Conservation (phyloP, 2,329 filamentous ascomycete genomes). For the Chrysosporium queenslandicum region DNA sequence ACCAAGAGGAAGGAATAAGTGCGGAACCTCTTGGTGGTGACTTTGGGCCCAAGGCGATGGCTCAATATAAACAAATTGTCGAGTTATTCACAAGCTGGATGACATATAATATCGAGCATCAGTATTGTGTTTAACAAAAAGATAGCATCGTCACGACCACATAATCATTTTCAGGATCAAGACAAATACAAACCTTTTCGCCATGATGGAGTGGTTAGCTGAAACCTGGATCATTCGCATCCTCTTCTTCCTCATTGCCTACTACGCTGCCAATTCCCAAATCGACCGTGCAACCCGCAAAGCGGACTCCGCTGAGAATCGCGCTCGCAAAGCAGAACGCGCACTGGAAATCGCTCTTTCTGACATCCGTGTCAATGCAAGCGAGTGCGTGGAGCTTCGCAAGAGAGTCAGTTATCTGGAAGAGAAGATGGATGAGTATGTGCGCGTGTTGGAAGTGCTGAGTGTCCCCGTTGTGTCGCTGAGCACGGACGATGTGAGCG, state of each 20-base stretch:
- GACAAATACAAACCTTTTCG: not conserved
- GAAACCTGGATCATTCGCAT: slow-evolving; percentile 5
- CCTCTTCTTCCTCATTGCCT: slow-evolving; percentile 4
- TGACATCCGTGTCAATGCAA: slow-evolving; percentile 1
- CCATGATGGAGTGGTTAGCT: slow-evolving; percentile 6
- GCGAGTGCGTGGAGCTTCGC: slow-evolving; percentile 8
- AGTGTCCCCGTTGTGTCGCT: not conserved
- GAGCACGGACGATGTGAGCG: not conserved
- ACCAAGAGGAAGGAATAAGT: too few species aligned
- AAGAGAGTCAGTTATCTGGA: slow-evolving; percentile 9
- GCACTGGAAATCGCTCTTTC: not conserved
- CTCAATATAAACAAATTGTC: too few species aligned
- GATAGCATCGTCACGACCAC: not conserved
- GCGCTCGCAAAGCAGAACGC: not conserved
- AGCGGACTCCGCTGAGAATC: not conserved
- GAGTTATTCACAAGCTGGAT: too few species aligned
- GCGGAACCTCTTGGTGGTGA: too few species aligned
- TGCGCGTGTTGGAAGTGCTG: slow-evolving; percentile 2
- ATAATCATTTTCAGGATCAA: not conserved
- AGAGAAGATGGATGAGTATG: slow-evolving; percentile 12
- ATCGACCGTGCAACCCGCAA: slow-evolving; percentile 6
- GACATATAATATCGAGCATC: not conserved
- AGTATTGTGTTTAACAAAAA: too few species aligned
- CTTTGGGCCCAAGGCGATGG: too few species aligned
- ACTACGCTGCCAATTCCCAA: slow-evolving; percentile 1